Conservation (phyloP, 148 eudicot genomes). For the Gaultheria prostrata region DNA sequence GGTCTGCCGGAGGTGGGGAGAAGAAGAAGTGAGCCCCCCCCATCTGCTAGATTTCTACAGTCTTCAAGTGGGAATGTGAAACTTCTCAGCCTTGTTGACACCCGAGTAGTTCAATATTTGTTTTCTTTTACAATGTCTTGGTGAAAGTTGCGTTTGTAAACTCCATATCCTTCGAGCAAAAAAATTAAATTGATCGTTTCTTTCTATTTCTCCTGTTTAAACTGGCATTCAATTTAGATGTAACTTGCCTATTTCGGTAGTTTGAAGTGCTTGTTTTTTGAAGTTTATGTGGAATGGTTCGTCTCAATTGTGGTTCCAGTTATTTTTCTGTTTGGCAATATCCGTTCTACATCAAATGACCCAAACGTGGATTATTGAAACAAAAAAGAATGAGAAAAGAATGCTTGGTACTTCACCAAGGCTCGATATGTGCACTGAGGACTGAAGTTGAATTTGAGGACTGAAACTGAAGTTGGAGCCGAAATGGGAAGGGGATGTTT, state of each 20-base stretch:
- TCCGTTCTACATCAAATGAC: neutral
- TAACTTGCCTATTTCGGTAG: neutral
- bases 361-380: neutral
- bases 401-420: neutral
- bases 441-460: neutral
- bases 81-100: neutral
- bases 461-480: neutral
- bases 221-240: neutral
- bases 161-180: neutral
- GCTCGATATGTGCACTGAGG: neutral
- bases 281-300: neutral
- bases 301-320: neutral
- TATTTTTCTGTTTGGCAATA: neutral
- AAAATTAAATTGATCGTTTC: neutral
- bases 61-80: neutral
- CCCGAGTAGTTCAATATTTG: neutral
- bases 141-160: neutral
- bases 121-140: neutral
- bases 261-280: neutral
- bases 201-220: neutral
- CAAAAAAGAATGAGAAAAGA: neutral
- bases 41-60: neutral
- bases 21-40: conserved; percentile 20
- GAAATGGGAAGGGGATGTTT: neutral
- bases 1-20: conserved; percentile 30